phyloP scores from a whole-genome alignment of 768 basidiomycete genomes.

The Lentinula sp. region DNA sequence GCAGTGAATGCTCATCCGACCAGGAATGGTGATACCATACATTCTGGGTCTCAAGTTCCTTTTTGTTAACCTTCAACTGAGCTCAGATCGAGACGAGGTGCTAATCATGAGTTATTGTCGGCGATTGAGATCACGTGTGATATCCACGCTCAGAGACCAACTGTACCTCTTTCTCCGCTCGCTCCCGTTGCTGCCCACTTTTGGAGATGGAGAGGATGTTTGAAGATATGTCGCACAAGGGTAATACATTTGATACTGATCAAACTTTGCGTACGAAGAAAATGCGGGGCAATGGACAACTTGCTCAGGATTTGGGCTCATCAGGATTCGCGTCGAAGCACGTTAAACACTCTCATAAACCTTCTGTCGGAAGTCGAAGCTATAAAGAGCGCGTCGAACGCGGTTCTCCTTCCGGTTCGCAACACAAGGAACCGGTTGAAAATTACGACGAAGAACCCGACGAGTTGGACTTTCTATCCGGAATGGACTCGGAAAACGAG shows the following conservation, averaged over 20 bases:
- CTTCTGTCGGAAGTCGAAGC: background rate
- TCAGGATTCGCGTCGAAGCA: conserved; percentile 3
- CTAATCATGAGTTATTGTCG: no score
- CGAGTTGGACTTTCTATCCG: background rate
- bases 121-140: no score
- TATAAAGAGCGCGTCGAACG: background rate
- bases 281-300: background rate
- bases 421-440: background rate
- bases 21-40: no score
- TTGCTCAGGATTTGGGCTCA: conserved; percentile 1
- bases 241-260: background rate
- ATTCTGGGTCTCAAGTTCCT: no score
- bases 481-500: background rate
- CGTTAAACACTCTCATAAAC: background rate
- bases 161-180: no score
- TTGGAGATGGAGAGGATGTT: background rate
- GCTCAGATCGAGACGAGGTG: no score
- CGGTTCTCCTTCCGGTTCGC: background rate
- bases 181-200: background rate
- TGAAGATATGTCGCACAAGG: background rate
- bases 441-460: background rate
- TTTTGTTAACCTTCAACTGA: no score
- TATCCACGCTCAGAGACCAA: no score
- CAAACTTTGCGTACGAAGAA: background rate
- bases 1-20: no score